Evolutionary conservation across 345 rosid genomes (phyloP), one percentile per base, ranked within the genome.

Genomic region (Clarkia xantiana): DNA sequence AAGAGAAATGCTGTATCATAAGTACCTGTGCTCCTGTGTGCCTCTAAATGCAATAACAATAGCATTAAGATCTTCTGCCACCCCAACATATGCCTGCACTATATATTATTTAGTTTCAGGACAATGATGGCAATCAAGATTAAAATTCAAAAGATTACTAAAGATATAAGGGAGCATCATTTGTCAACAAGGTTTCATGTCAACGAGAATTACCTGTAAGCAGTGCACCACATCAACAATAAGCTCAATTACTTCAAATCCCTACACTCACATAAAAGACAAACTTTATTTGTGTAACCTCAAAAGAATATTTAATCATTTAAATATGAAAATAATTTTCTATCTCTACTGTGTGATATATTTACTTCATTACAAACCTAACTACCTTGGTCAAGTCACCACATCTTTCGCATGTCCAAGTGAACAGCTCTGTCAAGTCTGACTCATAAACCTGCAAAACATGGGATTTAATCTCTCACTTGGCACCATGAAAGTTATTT

Each of bases 381-480:
- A 48, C 17, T 64, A 83, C 98, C 94, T 73, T 65, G 0, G 89
- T 86, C 70, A 79, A 59, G 55, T 68, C 98, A 58, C 77, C 62
- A 65, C 96, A 90, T 74, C 94, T 81, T 18, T 72, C 54, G 53
- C 96, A 91, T 0, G 96, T 86, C 98, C 96, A 91, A 7, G 86
- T 73, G 63, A 81, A 83, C 56, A 91, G 77, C 59, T 79, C 76
- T 0, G 81, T 65, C 70, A 86, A 68, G 71, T 91, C 98, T 47
- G 96, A 83, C 62, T 79, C 62, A 53, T 83, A 91, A n/a, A 86
- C 93, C 96, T 86, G 66, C 68, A 63, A 51, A 46, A 0, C 25
- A 43, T 53, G 52, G 42, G 0, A 14, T n/a, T 14, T 5, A 18
- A 5, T 40, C 25, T 50, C 20, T 7, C 13, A 8, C 14, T 11